Conservation (phyloP, 1,284 basidiomycete species). For the Vanrija sp. region DNA sequence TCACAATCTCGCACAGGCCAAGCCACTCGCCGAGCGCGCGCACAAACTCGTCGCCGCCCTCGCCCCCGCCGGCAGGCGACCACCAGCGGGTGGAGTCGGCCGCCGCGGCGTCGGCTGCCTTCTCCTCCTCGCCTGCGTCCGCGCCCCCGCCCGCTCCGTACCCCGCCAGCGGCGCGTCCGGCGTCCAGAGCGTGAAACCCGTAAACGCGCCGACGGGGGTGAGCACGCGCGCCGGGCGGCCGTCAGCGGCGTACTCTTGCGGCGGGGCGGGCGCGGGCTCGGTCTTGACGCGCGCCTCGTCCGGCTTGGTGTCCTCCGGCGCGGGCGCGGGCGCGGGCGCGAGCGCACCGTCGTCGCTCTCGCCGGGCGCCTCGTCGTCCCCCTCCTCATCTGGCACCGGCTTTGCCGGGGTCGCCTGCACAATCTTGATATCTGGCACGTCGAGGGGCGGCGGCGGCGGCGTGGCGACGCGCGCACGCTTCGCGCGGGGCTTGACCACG, state of each 20-base stretch:
- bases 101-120: neutral
- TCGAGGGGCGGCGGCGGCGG: no score
- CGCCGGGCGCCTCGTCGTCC: neutral
- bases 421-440: neutral
- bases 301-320: neutral
- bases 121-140: conserved; percentile 14
- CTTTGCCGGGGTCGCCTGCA: neutral
- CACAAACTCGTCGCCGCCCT: conserved; percentile 46
- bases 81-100: conserved; percentile 25
- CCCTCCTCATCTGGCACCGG: neutral
- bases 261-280: neutral
- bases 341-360: neutral
- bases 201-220: conserved; percentile 27
- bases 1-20: conserved; percentile 38
- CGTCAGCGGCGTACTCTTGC: neutral
- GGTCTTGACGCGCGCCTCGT: neutral
- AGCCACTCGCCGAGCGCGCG: conserved; percentile 43
- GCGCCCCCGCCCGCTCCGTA: conserved; percentile 33
- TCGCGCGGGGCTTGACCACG: neutral
- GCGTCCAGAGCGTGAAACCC: conserved; percentile 39
- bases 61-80: conserved; percentile 38
- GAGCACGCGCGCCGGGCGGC: conserved; percentile 16
- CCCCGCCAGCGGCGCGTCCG: conserved; percentile 38
- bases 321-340: neutral
- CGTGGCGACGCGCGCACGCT: neutral